A percentile compares a stretch with the other conserved stretches of the same genome.
Evolutionary conservation across 1,139 yeast genomes (phyloP).

Genomic region (Wickerhamomyces sp.): DNA sequence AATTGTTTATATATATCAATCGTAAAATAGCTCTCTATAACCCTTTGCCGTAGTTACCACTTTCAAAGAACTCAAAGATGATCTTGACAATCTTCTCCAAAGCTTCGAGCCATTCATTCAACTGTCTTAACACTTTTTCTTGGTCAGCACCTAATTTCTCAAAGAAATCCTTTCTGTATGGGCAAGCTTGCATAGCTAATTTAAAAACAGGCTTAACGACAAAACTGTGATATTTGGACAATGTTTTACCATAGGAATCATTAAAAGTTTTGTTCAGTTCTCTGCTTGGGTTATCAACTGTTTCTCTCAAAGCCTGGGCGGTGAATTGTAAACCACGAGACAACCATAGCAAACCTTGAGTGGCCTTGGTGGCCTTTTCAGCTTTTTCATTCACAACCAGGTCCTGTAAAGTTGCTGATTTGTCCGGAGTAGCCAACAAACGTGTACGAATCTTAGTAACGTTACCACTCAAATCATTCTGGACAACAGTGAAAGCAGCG

Average conservation of each 20-base stretch:
- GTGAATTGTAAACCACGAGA: conserved; percentile 85
- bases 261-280: conserved; percentile 80
- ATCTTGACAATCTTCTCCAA: conserved; percentile 69
- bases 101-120: conserved; percentile 70
- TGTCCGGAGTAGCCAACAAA: conserved; percentile 59
- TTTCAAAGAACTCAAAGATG: conserved; percentile 69
- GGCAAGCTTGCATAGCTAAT: conserved; percentile 94
- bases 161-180: conserved; percentile 84
- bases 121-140: conserved; percentile 59
- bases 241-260: conserved; percentile 74
- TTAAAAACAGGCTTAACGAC: conserved; percentile 82
- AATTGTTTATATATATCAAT: no score
- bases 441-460: conserved; percentile 69
- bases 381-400: conserved; percentile 65
- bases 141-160: conserved; percentile 71
- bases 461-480: conserved; percentile 86
- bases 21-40: conserved; percentile 38
- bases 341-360: conserved; percentile 90
- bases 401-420: conserved; percentile 67
- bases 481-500: conserved; percentile 80
- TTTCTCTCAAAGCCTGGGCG: conserved; percentile 81
- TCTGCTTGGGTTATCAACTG: conserved; percentile 51
- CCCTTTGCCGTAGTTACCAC: conserved; percentile 88
- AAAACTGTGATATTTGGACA: conserved; percentile 78
- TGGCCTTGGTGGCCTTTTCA: conserved; percentile 69